phyloP scores from a whole-genome alignment of 768 basidiomycete genomes.

The Trametes elegans region DNA sequence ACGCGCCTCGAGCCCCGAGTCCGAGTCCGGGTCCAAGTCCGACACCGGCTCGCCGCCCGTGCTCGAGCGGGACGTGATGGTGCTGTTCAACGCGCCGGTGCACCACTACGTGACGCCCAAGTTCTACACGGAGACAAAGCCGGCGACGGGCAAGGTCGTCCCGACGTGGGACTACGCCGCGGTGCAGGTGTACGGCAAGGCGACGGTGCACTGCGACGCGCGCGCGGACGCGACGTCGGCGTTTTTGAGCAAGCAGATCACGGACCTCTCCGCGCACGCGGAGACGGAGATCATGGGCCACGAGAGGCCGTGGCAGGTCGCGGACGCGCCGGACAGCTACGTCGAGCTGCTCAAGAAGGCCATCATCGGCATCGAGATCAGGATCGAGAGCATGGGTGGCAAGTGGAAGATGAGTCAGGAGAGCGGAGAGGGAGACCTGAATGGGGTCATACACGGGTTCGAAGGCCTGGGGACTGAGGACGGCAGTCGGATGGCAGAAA shows the following conservation, averaged over 20 bases:
- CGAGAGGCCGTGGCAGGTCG: slow-evolving; percentile 21
- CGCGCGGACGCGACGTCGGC: slow-evolving; percentile 7
- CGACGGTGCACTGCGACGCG: slow-evolving; percentile 21
- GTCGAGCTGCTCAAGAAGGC: slow-evolving; percentile 27
- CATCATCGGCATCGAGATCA: slow-evolving; percentile 28
- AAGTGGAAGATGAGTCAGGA: slow-evolving; percentile 31
- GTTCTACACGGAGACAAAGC: slow-evolving; percentile 31
- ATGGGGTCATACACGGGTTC: slow-evolving; percentile 24
- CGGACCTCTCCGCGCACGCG: slow-evolving; percentile 16
- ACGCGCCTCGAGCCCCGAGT: background rate
- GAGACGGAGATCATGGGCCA: slow-evolving; percentile 19
- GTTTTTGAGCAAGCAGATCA: slow-evolving; percentile 18
- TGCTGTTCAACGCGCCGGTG: slow-evolving; percentile 26
- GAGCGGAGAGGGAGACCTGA: slow-evolving; percentile 21
- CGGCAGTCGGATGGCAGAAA: too few relatives aligned
- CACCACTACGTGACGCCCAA: slow-evolving; percentile 30
- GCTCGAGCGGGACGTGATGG: slow-evolving; percentile 18
- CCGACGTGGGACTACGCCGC: slow-evolving; percentile 31
- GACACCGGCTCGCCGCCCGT: too few relatives aligned
- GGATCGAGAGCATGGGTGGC: slow-evolving; percentile 24
- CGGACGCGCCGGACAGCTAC: slow-evolving; percentile 25
- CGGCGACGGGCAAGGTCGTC: slow-evolving; percentile 28
- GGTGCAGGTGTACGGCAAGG: slow-evolving; percentile 28
- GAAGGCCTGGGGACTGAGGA: slow-evolving; percentile 18
- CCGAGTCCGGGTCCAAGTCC: too few relatives aligned